Evolutionary conservation across 1,139 yeast genomes (phyloP).

Genomic region (Wickerhamiella infanticola): DNA sequence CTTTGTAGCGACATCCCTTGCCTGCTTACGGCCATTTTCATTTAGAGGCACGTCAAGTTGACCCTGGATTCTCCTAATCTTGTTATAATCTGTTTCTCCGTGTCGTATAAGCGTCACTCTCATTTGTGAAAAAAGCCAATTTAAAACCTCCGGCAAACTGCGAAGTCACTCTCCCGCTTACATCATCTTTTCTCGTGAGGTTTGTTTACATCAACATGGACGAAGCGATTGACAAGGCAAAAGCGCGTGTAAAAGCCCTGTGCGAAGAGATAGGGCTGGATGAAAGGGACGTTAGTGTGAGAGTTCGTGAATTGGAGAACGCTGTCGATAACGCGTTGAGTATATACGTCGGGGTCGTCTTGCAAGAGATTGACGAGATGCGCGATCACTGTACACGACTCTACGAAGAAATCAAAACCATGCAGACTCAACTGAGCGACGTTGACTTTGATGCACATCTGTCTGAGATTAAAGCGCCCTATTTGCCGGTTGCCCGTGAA

Average conservation of each 20-base stretch:
- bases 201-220: background rate
- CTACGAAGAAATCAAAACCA: constrained; percentile 15
- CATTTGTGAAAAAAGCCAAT: constrained; percentile 1
- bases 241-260: constrained; percentile 16
- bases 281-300: constrained; percentile 16
- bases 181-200: too few relatives aligned
- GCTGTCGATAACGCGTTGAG: constrained; percentile 22
- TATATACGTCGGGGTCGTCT: constrained; percentile 18
- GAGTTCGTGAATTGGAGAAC: constrained; percentile 21
- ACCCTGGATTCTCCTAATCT: constrained; percentile 52
- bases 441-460: constrained; percentile 4
- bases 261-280: constrained; percentile 24
- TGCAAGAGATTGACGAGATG: constrained; percentile 20
- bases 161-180: too few relatives aligned
- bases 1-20: constrained; percentile 25
- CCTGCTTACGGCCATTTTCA: constrained; percentile 44
- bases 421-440: constrained; percentile 20
- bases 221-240: background rate
- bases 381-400: constrained; percentile 16
- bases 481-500: background rate
- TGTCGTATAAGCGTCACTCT: constrained; percentile 47
- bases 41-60: constrained; percentile 50
- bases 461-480: background rate
- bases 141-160: background rate
- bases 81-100: constrained; percentile 63